A percentile compares a stretch with the other conserved stretches of the same genome.
phyloP scores from a whole-genome alignment of 345 rosid genomes.

The Camelina hispida region DNA sequence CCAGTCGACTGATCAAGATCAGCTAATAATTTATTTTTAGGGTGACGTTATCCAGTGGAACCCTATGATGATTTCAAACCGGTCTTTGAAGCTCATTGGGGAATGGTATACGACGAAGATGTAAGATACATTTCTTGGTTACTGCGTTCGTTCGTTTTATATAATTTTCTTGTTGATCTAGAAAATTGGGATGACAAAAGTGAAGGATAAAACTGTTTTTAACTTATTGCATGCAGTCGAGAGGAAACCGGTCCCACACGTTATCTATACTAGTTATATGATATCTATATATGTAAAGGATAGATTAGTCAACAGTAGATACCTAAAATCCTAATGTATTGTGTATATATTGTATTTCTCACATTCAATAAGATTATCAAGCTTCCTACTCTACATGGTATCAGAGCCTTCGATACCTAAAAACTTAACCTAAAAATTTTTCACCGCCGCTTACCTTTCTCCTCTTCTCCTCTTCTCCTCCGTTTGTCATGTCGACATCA shows the following conservation, averaged over 20 bases:
- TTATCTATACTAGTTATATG: constrained; percentile 70
- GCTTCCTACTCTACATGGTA: too few species aligned
- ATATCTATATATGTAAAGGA: too few species aligned
- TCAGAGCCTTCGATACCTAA: too few species aligned
- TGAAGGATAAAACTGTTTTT: constrained; percentile 1
- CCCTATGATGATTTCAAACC: constrained; percentile 60
- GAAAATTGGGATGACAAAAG: neutral
- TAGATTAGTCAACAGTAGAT: too few species aligned
- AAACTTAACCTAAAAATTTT: too few species aligned
- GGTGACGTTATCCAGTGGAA: constrained; percentile 99
- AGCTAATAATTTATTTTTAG: constrained; percentile 46
- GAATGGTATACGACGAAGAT: constrained; percentile 83
- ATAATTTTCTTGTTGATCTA: neutral
- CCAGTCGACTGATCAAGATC: neutral
- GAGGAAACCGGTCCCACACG: constrained; percentile 69
- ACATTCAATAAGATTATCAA: too few species aligned
- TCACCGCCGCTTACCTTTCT: too few species aligned
- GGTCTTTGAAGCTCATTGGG: constrained; percentile 98
- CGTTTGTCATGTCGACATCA: too few species aligned
- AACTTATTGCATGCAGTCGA: constrained; percentile 48
- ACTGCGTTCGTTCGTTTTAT: neutral
- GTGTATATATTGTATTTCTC: too few species aligned
- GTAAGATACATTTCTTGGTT: constrained; percentile 53
- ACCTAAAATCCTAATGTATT: too few species aligned
- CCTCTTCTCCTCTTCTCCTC: too few species aligned